phyloP scores from a whole-genome alignment of 2,329 filamentous ascomycete species.

The Metarhizium humberi region DNA sequence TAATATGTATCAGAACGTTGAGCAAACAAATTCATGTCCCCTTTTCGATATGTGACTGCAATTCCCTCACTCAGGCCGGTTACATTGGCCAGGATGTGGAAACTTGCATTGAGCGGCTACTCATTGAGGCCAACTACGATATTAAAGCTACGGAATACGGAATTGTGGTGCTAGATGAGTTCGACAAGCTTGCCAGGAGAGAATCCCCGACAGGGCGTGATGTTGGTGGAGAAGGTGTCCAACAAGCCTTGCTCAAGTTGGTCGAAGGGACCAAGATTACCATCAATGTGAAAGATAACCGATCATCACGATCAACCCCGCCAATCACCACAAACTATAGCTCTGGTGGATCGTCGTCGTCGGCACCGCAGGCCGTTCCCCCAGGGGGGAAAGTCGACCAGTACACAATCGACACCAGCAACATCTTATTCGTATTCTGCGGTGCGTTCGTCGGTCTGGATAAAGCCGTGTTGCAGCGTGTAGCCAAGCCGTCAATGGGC shows the following conservation, averaged over 20 bases:
- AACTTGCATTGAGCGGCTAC: slow-evolving; percentile 79
- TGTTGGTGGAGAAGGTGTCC: slow-evolving; percentile 91
- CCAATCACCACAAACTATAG: slow-evolving; percentile 46
- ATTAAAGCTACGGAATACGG: slow-evolving; percentile 76
- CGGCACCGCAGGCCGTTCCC: slow-evolving; percentile 35
- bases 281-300: slow-evolving; percentile 75
- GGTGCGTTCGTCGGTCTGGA: slow-evolving; percentile 91
- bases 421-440: slow-evolving; percentile 95
- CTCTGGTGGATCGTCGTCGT: slow-evolving; percentile 30
- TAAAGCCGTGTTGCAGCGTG: slow-evolving; percentile 77
- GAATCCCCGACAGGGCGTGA: slow-evolving; percentile 86
- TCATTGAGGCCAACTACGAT: slow-evolving; percentile 87
- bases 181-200: slow-evolving; percentile 90
- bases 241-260: slow-evolving; percentile 90
- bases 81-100: slow-evolving; percentile 99
- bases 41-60: slow-evolving; percentile 92
- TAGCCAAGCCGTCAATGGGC: slow-evolving; percentile 77
- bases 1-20: slow-evolving; percentile 56
- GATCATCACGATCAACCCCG: slow-evolving; percentile 43
- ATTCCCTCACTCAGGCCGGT: slow-evolving; percentile 88
- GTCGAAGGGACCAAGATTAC: slow-evolving; percentile 93
- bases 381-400: slow-evolving; percentile 47
- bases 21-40: slow-evolving; percentile 91
- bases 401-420: slow-evolving; percentile 79
- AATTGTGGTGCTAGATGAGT: slow-evolving; percentile 92